Evolutionary conservation across 805 yeast species (phyloP), one percentile per base, ranked within the genome.

Genomic region (Yamadazyma akitaensis): DNA sequence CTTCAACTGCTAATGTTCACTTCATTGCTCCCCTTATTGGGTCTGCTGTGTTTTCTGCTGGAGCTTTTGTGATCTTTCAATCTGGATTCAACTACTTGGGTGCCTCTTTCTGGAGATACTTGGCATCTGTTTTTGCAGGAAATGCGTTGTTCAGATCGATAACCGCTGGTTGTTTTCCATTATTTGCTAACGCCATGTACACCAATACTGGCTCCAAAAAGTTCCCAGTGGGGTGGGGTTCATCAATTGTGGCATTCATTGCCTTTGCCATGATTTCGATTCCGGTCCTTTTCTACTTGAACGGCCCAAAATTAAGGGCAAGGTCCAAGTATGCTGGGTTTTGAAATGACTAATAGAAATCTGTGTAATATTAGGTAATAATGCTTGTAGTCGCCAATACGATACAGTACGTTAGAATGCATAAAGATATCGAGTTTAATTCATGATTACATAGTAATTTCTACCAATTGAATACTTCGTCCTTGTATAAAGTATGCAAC

Each of bases 141-240:
- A 80, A 79, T 55, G 76, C 69, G 32, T 62, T 81, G 21, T 70
- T 73, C 49, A 73, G 86, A 46, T 67, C 50, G 5, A 63, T 64
- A 1, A 72, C 75, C 53, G 86, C 83, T 1, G 79, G 80, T 50
- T 78, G 75, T 3, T 82, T 82, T 68, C 86, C 87, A 36, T 68
- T 85, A 42, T 84, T 85, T 61, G 85, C 86, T 5, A 58, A 70
- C 32, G 77, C 79, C 30, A 73, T 85, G 79, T 85, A 75, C 58
- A 63, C 68, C 45, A 75, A 78, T 53, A 64, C 79, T 45, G 75
- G 73, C 8, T 72, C 74, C 40, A 63, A 70, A 1, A 72, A 68
- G 35, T 82, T 66, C 56, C 85, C 85, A 1, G 79, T 77, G 14
- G 84, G 71, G 2, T 81, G 84, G 84, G 85, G 84, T 2, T 64